A percentile compares a stretch with the other conserved stretches of the same genome.
These are phyloP conservation scores for Cubamyces sp. DNA, from an alignment of 768 basidiomycete species.

Conservation along the genomic window DNA sequence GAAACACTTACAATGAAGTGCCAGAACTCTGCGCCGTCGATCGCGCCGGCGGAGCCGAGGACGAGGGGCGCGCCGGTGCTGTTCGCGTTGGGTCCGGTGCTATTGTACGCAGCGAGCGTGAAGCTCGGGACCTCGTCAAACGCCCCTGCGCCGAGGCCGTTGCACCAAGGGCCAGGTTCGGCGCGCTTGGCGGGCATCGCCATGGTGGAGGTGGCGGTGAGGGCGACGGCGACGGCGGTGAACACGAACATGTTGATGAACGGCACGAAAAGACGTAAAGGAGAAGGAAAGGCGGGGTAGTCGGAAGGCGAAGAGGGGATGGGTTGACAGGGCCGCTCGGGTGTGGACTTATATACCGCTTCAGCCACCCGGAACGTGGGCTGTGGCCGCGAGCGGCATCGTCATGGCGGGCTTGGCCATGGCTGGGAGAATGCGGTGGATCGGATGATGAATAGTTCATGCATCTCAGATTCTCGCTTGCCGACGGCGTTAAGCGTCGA, in stretches of 20 bases:
- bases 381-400: neutral
- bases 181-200: conserved; percentile 20
- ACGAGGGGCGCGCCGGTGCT: conserved; percentile 51
- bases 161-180: conserved; percentile 26
- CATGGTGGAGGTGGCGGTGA: conserved; percentile 15
- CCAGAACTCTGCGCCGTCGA: conserved; percentile 42
- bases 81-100: conserved; percentile 46
- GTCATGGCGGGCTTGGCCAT: no score
- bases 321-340: neutral
- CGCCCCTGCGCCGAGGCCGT: conserved; percentile 28
- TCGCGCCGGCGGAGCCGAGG: conserved; percentile 39
- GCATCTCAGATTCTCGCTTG: no score
- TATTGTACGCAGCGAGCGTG: conserved; percentile 50
- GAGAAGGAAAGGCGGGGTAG: neutral
- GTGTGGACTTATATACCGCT: neutral
- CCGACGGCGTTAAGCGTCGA: no score
- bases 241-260: conserved; percentile 24
- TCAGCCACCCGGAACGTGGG: neutral
- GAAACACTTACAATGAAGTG: conserved; percentile 46
- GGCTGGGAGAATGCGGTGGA: no score
- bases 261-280: neutral
- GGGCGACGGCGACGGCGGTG: conserved; percentile 12
- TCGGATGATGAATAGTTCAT: no score
- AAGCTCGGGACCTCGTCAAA: conserved; percentile 43
- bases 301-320: neutral